Conservation (phyloP, 23 red algal genomes). For the Agarophyton chilense region DNA sequence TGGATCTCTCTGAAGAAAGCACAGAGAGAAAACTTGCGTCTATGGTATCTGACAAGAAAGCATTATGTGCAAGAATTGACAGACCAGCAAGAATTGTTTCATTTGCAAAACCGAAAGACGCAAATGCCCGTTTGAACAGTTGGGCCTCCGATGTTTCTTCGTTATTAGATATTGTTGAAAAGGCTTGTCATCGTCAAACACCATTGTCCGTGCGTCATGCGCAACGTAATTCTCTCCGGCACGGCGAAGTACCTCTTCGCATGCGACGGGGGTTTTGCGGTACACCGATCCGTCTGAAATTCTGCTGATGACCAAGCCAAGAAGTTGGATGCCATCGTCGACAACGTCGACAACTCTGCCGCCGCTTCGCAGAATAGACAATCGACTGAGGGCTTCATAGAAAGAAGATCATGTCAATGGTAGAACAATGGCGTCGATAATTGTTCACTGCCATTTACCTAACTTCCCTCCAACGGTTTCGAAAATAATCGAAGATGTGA, state of each 20-base stretch:
- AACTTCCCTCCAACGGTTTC: conserved; percentile 50
- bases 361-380: background rate
- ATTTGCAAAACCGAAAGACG: too few species aligned
- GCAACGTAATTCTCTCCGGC: conserved; percentile 59
- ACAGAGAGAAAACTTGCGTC: too few species aligned
- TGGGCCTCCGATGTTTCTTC: too few species aligned
- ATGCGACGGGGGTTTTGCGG: conserved; percentile 39
- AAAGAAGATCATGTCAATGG: conserved; percentile 43
- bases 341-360: background rate
- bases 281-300: conserved; percentile 63
- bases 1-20: too few species aligned
- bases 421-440: conserved; percentile 70
- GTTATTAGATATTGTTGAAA: too few species aligned
- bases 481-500: conserved; percentile 54
- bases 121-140: too few species aligned
- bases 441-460: conserved; percentile 44
- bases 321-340: conserved; percentile 40
- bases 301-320: conserved; percentile 53
- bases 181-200: too few species aligned
- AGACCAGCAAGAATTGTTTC: too few species aligned
- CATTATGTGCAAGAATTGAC: too few species aligned
- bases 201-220: conserved; percentile 33
- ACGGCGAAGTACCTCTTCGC: conserved; percentile 40
- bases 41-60: too few species aligned
- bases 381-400: conserved; percentile 57